These are phyloP conservation scores for Arachis monticola DNA, from an alignment of 331 rosid genomes.

Conservation along the genomic window DNA sequence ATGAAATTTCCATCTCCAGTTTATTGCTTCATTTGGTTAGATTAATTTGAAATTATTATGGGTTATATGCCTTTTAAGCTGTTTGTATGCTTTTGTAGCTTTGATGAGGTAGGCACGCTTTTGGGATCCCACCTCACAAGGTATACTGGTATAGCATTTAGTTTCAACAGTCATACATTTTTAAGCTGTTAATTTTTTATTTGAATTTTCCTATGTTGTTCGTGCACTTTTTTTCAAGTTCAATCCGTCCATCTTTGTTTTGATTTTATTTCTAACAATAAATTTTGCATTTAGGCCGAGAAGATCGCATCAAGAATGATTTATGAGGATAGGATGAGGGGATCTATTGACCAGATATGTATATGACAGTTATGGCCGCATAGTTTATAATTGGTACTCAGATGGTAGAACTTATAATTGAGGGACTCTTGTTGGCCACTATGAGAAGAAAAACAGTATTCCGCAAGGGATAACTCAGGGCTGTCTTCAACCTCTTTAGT, in stretches of 20 bases:
- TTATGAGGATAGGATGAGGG: conserved; percentile 96
- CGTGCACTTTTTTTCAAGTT: conserved; percentile 11
- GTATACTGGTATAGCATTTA: conserved; percentile 42
- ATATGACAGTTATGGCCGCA: conserved; percentile 16
- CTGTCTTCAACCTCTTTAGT: neutral
- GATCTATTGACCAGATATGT: conserved; percentile 96
- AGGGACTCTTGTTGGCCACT: neutral
- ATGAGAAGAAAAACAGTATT: neutral
- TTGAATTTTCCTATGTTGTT: conserved; percentile 21
- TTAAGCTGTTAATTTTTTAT: conserved; percentile 11
- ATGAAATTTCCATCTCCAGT: conserved; percentile 7
- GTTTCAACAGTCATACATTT: conserved; percentile 9
- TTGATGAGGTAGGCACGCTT: conserved; percentile 92
- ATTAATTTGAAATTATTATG: conserved; percentile 6
- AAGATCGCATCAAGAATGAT: conserved; percentile 99
- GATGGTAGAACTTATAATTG: neutral
- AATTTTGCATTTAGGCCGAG: conserved; percentile 76
- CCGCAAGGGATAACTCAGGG: neutral
- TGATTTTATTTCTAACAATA: conserved; percentile 7
- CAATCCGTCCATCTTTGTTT: neutral
- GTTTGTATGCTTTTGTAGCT: conserved; percentile 43
- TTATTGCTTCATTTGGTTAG: conserved; percentile 15
- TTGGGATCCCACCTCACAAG: conserved; percentile 96
- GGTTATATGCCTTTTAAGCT: conserved; percentile 12
- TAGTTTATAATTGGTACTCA: neutral